Base-by-base conservation (phyloP, 192 early-diverging fungal species). In the Coemansia sp. region DNA sequence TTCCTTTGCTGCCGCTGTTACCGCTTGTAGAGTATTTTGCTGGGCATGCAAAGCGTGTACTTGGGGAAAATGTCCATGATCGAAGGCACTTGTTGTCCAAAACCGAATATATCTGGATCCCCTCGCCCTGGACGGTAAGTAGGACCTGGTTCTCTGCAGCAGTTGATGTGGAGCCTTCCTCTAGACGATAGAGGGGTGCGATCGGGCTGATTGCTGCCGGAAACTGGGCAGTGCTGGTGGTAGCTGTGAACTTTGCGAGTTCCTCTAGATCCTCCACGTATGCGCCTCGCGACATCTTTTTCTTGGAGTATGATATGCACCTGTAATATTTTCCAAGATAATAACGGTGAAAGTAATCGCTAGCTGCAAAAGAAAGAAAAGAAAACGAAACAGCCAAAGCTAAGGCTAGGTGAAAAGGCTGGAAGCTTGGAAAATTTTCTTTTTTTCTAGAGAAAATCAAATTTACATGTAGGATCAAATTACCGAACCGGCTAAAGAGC, bases 51-150 rank as follows among this genome's bases (percentile, higher is more conserved):
- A 81, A 81, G 40, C 78, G 78, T 31, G 74, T 59, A 22, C 55
- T 67, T 7, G 78, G 72, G 17, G 78, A 62, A 44, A 81, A 81
- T 14, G 78, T 55, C 78, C 78, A 81, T 31, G 78, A 81, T 56
- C 78, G 64, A 48, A 74, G 52, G 41, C 78, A 81, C 54, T 81
- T 81, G 68, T 68, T 81, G 65, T 81, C 72, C 20, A 65, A 28
- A 1, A 60, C 55, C 10, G 78, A 70, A 50, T 75, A 74, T 28
- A 81, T 81, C 47, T 81, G 78, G 30, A 81, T 57, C 6, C 78
- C 78, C 45, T 75, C 65, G 37, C 78, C 65, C 52, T 81, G 78
- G 17, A 56, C 62, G 0, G 78, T 81, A 41, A 63, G 57, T 55
- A 81, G 62, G 3, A 75, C 65, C 22, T 75, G 72, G 45, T 55